Base-by-base conservation (phyloP, 306 rosid species). In the Albizia julibrissin region DNA sequence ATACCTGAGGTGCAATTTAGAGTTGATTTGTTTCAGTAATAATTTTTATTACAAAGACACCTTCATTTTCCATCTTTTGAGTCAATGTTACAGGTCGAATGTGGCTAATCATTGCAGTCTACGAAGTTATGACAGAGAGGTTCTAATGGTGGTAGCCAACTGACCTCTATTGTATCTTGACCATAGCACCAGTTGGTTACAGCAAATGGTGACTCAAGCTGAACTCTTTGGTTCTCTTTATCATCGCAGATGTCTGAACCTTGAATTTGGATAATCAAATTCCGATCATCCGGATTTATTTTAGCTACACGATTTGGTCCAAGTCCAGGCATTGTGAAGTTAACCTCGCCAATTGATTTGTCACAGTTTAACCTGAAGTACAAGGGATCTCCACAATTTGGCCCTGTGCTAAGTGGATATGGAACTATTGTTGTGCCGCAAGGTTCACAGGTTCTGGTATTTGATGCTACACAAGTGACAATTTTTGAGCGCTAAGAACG, bases 371-470 rank as follows among this genome's bases (percentile, higher is more conserved):
- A 86, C 24, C 59, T 34, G 59, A 0, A 40, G 83, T 88, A 89
- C 72, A 1, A 21, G 3, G 90, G 82, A 33, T 88, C 91, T 24
- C 95, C 93, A 47, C 91, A 91, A 42, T 58, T 58, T 22, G n/a
- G 64, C 24, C 81, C 24, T 0, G 84, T 89, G 80, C 91, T 88
- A 16, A 89, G 56, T 1, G 95, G 91, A 86, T 89, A 91, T 64
- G 91, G 93, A 61, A 89, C 82, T 3, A 5, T 2, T 1, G 69
- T 61, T 31, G 84, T 82, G 39, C 93, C 93, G 27, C 93, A 91
- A 56, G 87, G 86, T 31, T 50, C 11, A 47, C 90, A 89, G 33
- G 50, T 12, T 77, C 56, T 82, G 0, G 9, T 16, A 8, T 29
- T 88, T 75, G 86, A n/a, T 42, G 4, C 93, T 89, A 86, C 87